Conservation (phyloP, 169 alveolate species). For the Eimeria acervulina region DNA sequence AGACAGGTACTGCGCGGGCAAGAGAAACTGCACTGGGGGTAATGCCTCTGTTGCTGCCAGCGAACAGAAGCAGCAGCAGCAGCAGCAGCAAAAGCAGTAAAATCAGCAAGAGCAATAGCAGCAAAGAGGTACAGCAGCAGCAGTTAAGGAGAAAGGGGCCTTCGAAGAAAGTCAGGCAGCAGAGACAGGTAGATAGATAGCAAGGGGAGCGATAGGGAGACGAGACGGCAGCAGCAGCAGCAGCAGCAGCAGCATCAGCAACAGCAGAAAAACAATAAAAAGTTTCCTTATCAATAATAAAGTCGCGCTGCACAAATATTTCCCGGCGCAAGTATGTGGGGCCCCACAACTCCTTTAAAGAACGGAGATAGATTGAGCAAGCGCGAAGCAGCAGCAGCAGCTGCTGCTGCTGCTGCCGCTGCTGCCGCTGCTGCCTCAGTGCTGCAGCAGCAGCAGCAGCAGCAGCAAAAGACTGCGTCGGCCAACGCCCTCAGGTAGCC, state of each 20-base stretch:
- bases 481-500: not conserved
- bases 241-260: constrained; percentile 4
- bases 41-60: not conserved
- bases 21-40: no score
- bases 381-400: not conserved
- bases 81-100: not conserved
- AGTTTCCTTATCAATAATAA: not conserved
- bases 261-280: not conserved
- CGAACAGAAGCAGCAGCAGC: not conserved
- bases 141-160: not conserved
- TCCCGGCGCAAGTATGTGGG: not conserved
- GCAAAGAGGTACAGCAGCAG: not conserved
- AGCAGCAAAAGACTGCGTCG: not conserved
- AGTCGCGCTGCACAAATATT: no score
- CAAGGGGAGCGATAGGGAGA: constrained; percentile 56
- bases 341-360: not conserved
- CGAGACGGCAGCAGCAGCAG: constrained; percentile 30
- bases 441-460: not conserved
- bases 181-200: constrained; percentile 9
- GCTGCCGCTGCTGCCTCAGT: not conserved
- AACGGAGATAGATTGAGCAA: not conserved
- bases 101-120: not conserved
- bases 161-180: not conserved
- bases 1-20: no score
- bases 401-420: not conserved